Percentiles rank a stretch among this genome's conserved stretches.
phyloP scores from a whole-genome alignment of 2,329 filamentous ascomycete genomes.

The Amauroascus niger region DNA sequence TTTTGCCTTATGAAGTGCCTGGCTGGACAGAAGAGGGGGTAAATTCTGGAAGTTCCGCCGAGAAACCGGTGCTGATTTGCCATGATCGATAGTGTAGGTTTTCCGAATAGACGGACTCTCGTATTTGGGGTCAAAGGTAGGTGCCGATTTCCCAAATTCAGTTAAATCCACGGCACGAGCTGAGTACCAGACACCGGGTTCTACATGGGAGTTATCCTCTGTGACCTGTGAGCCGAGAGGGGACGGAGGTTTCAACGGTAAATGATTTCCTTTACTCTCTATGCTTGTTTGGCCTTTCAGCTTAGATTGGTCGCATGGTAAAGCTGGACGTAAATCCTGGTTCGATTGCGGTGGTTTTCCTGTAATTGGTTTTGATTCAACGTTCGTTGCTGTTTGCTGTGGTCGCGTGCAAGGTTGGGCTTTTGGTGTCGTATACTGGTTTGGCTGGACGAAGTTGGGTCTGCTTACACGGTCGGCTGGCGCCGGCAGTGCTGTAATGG shows the following conservation, averaged over 20 bases:
- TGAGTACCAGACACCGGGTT: slow-evolving; percentile 58
- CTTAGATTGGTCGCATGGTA: slow-evolving; percentile 20
- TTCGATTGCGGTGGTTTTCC: slow-evolving; percentile 20
- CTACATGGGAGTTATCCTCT: slow-evolving; percentile 22
- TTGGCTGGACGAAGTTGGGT: slow-evolving; percentile 10
- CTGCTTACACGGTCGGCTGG: slow-evolving; percentile 8
- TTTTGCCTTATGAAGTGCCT: slow-evolving; percentile 1
- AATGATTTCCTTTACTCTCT: slow-evolving; percentile 12
- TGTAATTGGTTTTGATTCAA: slow-evolving; percentile 15
- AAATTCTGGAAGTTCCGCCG: slow-evolving; percentile 26
- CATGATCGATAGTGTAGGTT: slow-evolving; percentile 78
- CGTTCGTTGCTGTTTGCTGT: slow-evolving; percentile 16
- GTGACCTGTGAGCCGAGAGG: slow-evolving; percentile 24
- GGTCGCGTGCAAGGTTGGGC: slow-evolving; percentile 11
- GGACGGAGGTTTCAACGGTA: slow-evolving; percentile 18
- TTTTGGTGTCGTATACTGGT: slow-evolving; percentile 10
- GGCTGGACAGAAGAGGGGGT: slow-evolving; percentile 9
- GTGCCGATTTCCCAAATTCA: slow-evolving; percentile 38
- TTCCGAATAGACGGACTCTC: slow-evolving; percentile 81
- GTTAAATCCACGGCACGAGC: slow-evolving; percentile 54
- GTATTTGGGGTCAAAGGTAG: slow-evolving; percentile 61
- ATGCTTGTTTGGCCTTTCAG: slow-evolving; percentile 6
- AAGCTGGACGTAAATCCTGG: slow-evolving; percentile 16
- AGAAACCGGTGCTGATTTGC: slow-evolving; percentile 61
- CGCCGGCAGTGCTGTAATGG: slow-evolving; percentile 2